These are phyloP conservation scores for Amauroascus niger DNA, from an alignment of 2,329 filamentous ascomycete genomes.

Conservation along the genomic window DNA sequence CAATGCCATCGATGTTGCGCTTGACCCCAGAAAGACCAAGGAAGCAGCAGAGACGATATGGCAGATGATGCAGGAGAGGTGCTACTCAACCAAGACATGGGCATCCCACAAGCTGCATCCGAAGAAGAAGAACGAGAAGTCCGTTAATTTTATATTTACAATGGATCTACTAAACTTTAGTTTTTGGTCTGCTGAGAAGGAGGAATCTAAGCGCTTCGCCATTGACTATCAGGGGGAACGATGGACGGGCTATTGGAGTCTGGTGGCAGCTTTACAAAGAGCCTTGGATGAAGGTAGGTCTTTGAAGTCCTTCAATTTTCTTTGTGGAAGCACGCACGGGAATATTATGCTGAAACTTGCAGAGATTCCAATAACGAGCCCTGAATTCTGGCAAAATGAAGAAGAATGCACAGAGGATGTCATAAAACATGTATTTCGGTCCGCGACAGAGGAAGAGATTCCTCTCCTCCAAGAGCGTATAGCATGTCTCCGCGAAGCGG, in stretches of 20 bases:
- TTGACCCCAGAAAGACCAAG: conserved; percentile 75
- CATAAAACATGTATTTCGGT: conserved; percentile 70
- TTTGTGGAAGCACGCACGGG: too few relatives aligned
- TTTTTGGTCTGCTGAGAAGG: conserved; percentile 73
- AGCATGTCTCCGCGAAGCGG: conserved; percentile 71
- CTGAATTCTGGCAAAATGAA: conserved; percentile 74
- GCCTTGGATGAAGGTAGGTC: conserved; percentile 71
- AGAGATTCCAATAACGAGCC: conserved; percentile 81
- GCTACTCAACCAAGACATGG: conserved; percentile 80
- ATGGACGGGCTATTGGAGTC: conserved; percentile 94
- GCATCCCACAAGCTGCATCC: conserved; percentile 83
- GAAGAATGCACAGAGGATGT: conserved; percentile 65
- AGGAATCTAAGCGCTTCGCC: conserved; percentile 61
- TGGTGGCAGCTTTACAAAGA: conserved; percentile 77
- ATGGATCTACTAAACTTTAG: conserved; percentile 97
- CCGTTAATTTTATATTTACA: conserved; percentile 86
- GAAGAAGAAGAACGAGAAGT: conserved; percentile 65
- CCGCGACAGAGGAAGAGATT: conserved; percentile 75
- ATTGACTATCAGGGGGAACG: conserved; percentile 68
- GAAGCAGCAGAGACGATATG: conserved; percentile 71
- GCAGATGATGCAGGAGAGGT: conserved; percentile 68
- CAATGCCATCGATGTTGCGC: conserved; percentile 83
- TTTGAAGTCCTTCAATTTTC: too few relatives aligned
- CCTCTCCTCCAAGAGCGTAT: conserved; percentile 72
- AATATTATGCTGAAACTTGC: conserved; percentile 18